Conservation (phyloP, 148 eudicot genomes). For the Chenopodium quinoa region DNA sequence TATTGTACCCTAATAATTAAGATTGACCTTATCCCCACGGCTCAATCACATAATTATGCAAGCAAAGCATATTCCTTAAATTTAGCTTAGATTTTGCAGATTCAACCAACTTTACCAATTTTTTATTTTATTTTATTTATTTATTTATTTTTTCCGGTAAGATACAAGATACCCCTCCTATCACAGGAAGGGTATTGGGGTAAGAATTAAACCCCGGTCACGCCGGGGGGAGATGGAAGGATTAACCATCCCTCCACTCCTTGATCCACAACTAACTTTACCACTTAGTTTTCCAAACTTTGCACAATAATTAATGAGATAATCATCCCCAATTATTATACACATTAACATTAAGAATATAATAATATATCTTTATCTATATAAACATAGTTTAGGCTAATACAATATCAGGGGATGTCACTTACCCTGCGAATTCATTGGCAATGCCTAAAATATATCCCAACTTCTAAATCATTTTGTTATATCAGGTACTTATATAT, state of each 20-base stretch:
- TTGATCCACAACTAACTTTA: neutral
- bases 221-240: too few relatives aligned
- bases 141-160: too few relatives aligned
- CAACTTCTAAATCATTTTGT: conserved; percentile 7
- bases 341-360: neutral
- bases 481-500: conserved; percentile 8
- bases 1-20: neutral
- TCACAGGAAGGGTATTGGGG: too few relatives aligned
- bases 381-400: conserved; percentile 6
- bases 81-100: neutral
- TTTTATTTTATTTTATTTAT: too few relatives aligned
- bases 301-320: neutral
- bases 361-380: conserved; percentile 2
- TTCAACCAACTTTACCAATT: neutral
- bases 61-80: conserved; percentile 31
- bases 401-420: conserved; percentile 6
- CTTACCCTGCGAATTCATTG: conserved; percentile 11
- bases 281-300: neutral
- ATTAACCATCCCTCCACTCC: too few relatives aligned
- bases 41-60: conserved; percentile 16
- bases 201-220: too few relatives aligned
- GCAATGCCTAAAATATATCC: conserved; percentile 9
- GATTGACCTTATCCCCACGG: conserved; percentile 17
- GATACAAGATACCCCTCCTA: too few relatives aligned
- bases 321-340: neutral